Evolutionary conservation across 495 filamentous ascomycete species (phyloP), one percentile per base, ranked within the genome.

Genomic region (Lentithecium fluviatile): DNA sequence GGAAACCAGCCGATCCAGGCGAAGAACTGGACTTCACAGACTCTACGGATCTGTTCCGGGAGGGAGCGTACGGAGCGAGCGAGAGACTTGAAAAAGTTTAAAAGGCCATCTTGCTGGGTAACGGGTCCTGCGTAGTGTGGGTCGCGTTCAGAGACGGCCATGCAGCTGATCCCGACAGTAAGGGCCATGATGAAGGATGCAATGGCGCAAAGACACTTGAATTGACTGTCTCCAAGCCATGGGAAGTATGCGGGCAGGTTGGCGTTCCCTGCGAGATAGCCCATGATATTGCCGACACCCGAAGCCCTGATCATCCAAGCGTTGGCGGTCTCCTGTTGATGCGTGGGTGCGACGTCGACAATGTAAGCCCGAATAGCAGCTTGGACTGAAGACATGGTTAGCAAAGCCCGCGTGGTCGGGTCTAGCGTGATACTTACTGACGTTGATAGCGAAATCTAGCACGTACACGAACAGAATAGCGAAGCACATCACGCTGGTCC

Each of bases 1-100:
- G 91, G 91, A 68, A 96, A 96, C 88, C 91, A 96, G 58, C 89
- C 91, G 62, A 95, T 85, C 91, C 91, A 96, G 24, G 89, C 88
- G 56, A 87, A 90, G 67, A 96, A 83, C 71, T 96, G 90, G 0
- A 94, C 90, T 62, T 88, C 77, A 72, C 91, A 96, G 59, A 96
- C 88, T 65, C 84, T 86, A 20, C 80, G 77, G 65, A 91, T 90
- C 69, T 95, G 89, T 2, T 84, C 83, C 0, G 91, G 90, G 2
- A 96, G 79, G 48, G 83, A 77, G 55, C 80, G 82, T 59, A 93
- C 87, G 1, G 90, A 89, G 40, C 81, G 83, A 72, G 87, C 88
- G 29, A 92, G 83, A 66, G 86, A 82, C 58, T 75, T 79, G 76
- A 96, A 95, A 77, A 96, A 95, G 25, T 82, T 73, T 6, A 90